Base-by-base conservation (phyloP, 495 filamentous ascomycete species). In the Neurospora sp. region DNA sequence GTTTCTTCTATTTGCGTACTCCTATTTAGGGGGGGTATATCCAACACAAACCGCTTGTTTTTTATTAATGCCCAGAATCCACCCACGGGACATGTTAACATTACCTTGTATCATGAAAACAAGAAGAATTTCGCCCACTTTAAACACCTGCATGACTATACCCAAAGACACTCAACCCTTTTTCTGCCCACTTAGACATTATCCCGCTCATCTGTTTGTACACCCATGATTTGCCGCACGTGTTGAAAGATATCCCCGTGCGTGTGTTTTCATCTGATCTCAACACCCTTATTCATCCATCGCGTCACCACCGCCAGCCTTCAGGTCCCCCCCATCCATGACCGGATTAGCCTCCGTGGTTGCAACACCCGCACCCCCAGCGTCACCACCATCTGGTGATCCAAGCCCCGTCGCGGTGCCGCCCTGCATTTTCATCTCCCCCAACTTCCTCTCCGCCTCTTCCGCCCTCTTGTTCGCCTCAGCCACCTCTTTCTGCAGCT, bases 401-500 rank as follows among this genome's bases (percentile, higher is more conserved):
- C 27, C 6, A 3, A 12, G 16, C 53, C 53, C 53, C 53, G 14
- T 16, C 22, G 10, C 22, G 53, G 27, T 75, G 76, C 37, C 73
- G 12, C 27, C 53, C 12, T 61, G 53, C 53, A 8, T 16, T 17
- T 35, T 61, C 27, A 70, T 44, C 71, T 76, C 77, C 45, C 76
- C 77, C 22, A 92, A 80, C 76, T 87, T 85, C 72, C 84, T 84
- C 76, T 94, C 91, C 6, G 90, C 90, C 40, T 86, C 85, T 20
- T 88, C 87, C 4, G 94, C 84, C 76, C 89, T 84, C 70, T 81
- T 84, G 70, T 91, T 90, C 17, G 91, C 90, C 38, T 90, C 90
- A 9, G 84, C 87, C 41, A 95, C 79, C 77, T 94, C 91, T 79
- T 87, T 84, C 81, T 97, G 89, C 73, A 99, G 82, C 71, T 89